phyloP scores from a whole-genome alignment of 1,284 basidiomycete genomes.

The Dichomitus squalens region DNA sequence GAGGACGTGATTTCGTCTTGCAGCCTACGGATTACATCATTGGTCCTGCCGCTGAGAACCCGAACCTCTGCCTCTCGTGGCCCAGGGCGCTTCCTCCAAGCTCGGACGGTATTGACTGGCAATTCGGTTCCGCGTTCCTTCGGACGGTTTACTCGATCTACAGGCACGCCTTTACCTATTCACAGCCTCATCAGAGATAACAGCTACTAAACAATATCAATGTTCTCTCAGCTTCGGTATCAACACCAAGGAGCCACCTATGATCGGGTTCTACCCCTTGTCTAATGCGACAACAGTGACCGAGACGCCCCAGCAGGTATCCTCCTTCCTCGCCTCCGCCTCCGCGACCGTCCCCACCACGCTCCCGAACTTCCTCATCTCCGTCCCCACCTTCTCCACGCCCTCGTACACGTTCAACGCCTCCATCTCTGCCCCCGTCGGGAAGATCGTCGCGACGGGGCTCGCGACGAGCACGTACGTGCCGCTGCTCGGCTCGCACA shows the following conservation, averaged over 20 bases:
- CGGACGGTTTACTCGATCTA: slow-evolving; percentile 83
- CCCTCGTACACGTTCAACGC: slow-evolving; percentile 76
- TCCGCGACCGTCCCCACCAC: slow-evolving; percentile 71
- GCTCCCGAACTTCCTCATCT: slow-evolving; percentile 75
- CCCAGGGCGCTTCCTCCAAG: slow-evolving; percentile 69
- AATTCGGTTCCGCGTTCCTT: slow-evolving; percentile 79
- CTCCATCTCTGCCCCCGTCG: slow-evolving; percentile 54
- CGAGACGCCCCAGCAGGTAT: slow-evolving; percentile 45
- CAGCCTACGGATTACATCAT: slow-evolving; percentile 85
- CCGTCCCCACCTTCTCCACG: slow-evolving; percentile 66
- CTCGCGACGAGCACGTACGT: slow-evolving; percentile 72
- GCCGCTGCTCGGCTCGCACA: slow-evolving; percentile 46
- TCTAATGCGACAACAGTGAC: slow-evolving; percentile 45
- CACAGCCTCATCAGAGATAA: not conserved
- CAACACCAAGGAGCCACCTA: slow-evolving; percentile 66
- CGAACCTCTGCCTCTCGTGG: slow-evolving; percentile 81
- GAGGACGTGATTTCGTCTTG: slow-evolving; percentile 61
- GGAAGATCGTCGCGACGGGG: slow-evolving; percentile 56
- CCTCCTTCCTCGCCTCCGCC: slow-evolving; percentile 59
- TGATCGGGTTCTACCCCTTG: slow-evolving; percentile 72
- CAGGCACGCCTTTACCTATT: slow-evolving; percentile 48
- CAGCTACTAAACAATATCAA: not conserved
- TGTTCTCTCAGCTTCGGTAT: slow-evolving; percentile 65
- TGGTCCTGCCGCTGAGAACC: slow-evolving; percentile 66
- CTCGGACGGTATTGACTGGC: slow-evolving; percentile 86